These are phyloP conservation scores for Teratosphaeria epicoccoides DNA, from an alignment of 2,329 filamentous ascomycete genomes.

Conservation along the genomic window DNA sequence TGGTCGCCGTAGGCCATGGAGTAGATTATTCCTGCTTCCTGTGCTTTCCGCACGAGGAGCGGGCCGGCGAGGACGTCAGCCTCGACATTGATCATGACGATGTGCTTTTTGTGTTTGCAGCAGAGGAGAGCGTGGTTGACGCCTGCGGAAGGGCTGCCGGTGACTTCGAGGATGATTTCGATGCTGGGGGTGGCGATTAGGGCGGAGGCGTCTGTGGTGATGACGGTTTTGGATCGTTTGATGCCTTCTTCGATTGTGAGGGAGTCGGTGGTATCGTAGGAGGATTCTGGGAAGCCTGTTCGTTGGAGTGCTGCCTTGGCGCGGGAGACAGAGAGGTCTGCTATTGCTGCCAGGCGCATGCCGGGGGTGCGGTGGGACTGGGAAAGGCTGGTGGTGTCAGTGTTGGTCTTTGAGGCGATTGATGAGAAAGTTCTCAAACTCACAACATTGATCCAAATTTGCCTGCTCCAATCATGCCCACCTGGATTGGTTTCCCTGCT, in stretches of 20 bases:
- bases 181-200: conserved; percentile 35
- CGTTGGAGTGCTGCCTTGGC: conserved; percentile 32
- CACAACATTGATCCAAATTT: conserved; percentile 39
- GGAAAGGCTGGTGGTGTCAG: conserved; percentile 26
- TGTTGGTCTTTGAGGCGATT: conserved; percentile 4
- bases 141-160: conserved; percentile 34
- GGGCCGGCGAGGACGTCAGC: conserved; percentile 36
- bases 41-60: conserved; percentile 31
- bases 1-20: conserved; percentile 40
- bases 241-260: conserved; percentile 32
- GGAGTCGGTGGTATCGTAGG: conserved; percentile 27
- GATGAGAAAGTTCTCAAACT: too few species aligned
- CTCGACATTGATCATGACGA: conserved; percentile 40
- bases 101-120: conserved; percentile 40
- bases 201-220: conserved; percentile 34
- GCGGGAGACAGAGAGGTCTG: conserved; percentile 33
- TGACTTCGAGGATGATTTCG: conserved; percentile 36
- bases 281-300: conserved; percentile 32
- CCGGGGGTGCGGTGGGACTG: conserved; percentile 35
- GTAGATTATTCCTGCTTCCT: conserved; percentile 38
- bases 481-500: conserved; percentile 30
- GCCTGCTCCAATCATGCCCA: conserved; percentile 38
- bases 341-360: conserved; percentile 34
- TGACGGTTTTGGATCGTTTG: conserved; percentile 31
- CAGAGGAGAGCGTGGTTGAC: conserved; percentile 35